Base-by-base conservation (phyloP, 1,284 basidiomycete genomes). In the Leccinum holopus region DNA sequence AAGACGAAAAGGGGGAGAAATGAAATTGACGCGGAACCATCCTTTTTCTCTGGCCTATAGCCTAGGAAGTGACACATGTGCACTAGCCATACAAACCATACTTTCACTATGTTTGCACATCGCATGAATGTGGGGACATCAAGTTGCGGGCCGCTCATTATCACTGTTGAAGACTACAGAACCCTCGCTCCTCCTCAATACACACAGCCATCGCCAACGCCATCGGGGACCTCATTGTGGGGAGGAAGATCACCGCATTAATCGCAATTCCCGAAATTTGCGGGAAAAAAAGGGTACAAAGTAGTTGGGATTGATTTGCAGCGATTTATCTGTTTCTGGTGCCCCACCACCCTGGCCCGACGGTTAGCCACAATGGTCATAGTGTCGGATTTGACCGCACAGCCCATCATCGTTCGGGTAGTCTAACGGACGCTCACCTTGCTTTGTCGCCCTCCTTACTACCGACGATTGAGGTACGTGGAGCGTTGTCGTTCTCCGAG, bases 21-120 rank as follows among this genome's bases (percentile, higher is more conserved):
- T 67, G 77, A 81, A 66, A 79, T 85, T 47, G 81, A 80, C 51
- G 79, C 82, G 3, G 84, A 83, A 28, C 77, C 80, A 11, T 80
- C 84, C n/a, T 92, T 92, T 75, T 93, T 92, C 70, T 83, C 85
- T 56, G 88, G 82, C 58, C 75, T 92, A 59, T 90, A 79, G 76
- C 21, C 21, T 21, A 21, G 21, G 14, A 49, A 30, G 16, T 25
- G 4, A n/a, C 11, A 57, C 44, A 52, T 32, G 16, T 32, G 32
- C 10, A 11, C 44, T n/a, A 30, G 25, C 14, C 33, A 16, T 52
- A 11, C 44, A 11, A 11, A 47, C 6, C 35, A 35, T 11, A 21
- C 41, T 47, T 18, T 47, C n/a, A 18, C n/a, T 11, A 47, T 47
- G 18, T 21, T 47, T 47, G 18, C 16, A n/a, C 21, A 32, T 32